Conservation (phyloP, 805 yeast genomes). For the Saccharomycopsis lassenensis region DNA sequence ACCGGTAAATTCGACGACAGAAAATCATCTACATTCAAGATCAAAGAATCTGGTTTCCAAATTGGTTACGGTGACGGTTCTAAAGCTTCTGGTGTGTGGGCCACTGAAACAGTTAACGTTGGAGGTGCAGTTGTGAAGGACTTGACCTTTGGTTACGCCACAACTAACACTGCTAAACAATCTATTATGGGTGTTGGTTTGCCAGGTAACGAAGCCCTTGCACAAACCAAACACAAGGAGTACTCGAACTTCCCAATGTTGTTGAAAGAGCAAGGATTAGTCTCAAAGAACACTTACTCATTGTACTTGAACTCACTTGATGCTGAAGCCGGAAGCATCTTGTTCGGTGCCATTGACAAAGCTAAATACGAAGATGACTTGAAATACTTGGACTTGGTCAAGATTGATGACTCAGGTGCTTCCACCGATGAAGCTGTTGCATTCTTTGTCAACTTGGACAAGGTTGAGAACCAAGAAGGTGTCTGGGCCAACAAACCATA, state of each 20-base stretch:
- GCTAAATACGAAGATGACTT: constrained; percentile 47
- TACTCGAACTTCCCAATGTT: constrained; percentile 61
- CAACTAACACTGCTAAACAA: constrained; percentile 14
- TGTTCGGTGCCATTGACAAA: constrained; percentile 67
- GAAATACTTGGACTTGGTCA: constrained; percentile 40
- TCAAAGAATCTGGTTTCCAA: constrained; percentile 26
- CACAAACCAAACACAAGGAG: constrained; percentile 22
- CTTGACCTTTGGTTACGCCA: constrained; percentile 17
- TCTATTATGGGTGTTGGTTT: constrained; percentile 70
- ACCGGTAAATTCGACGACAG: constrained; percentile 25
- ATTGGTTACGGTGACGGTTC: constrained; percentile 39
- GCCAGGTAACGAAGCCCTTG: constrained; percentile 55
- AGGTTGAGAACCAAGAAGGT: not conserved
- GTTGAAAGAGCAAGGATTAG: constrained; percentile 47
- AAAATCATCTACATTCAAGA: constrained; percentile 26
- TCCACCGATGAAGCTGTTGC: constrained; percentile 38
- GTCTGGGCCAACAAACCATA: constrained; percentile 16
- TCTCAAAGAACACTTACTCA: constrained; percentile 47
- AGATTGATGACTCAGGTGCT: constrained; percentile 24
- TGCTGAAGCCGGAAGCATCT: constrained; percentile 38
- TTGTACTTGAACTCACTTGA: constrained; percentile 40
- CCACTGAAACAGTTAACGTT: constrained; percentile 14
- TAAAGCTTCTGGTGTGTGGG: constrained; percentile 40
- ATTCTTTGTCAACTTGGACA: constrained; percentile 28
- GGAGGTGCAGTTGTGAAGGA: constrained; percentile 17